These are phyloP conservation scores for Backusella sp. DNA, from an alignment of 192 early-diverging fungal species.

Conservation along the genomic window DNA sequence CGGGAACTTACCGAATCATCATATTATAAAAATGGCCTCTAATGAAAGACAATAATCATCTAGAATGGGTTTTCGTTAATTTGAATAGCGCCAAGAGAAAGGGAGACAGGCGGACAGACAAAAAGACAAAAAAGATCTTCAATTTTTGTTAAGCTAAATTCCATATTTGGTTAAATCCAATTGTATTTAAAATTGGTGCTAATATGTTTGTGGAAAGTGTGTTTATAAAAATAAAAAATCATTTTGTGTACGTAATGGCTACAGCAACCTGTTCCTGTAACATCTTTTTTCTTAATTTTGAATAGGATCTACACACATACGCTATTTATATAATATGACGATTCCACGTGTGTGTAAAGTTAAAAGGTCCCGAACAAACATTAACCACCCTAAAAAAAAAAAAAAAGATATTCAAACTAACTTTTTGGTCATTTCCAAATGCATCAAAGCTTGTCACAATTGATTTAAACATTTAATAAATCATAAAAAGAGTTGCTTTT, in stretches of 20 bases:
- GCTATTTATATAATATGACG: not conserved
- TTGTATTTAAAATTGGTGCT: slow-evolving; percentile 2
- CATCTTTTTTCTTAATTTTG: not conserved
- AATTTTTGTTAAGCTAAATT: not conserved
- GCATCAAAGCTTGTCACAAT: not conserved
- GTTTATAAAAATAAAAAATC: not conserved
- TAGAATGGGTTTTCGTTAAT: not conserved
- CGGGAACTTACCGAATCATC: not conserved
- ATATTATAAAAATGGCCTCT: not conserved
- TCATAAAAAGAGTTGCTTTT: not conserved
- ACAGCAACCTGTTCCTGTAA: not conserved
- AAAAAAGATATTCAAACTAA: not conserved
- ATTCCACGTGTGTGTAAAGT: not conserved
- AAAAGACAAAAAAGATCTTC: slow-evolving; percentile 7
- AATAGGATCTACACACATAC: not conserved
- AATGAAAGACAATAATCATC: not conserved
- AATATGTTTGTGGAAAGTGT: not conserved
- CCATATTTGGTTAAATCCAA: not conserved
- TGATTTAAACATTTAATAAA: slow-evolving; percentile 1
- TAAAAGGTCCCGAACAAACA: not conserved
- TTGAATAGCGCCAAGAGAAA: not conserved
- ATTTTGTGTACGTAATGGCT: not conserved
- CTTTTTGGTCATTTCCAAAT: slow-evolving; percentile 9
- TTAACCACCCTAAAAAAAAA: not conserved
- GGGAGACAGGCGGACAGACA: not conserved